A percentile compares a stretch with the other conserved stretches of the same genome.
Conservation (phyloP, 768 basidiomycete genomes). For the Mycena metata region DNA sequence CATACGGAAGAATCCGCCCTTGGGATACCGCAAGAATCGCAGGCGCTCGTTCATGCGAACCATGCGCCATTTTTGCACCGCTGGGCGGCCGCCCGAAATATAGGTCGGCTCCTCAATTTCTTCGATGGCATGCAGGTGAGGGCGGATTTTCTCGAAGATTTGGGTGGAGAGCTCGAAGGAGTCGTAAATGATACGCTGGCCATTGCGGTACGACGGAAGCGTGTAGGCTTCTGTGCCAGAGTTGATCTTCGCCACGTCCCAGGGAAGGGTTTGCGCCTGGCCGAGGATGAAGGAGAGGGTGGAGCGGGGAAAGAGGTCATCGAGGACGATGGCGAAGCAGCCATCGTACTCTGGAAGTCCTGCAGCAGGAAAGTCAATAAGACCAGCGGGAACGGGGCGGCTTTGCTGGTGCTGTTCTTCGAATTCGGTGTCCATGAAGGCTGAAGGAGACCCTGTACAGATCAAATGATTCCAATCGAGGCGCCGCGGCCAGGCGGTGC, state of each 20-base stretch:
- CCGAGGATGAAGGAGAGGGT: constrained; percentile 21
- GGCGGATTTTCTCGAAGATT: constrained; percentile 30
- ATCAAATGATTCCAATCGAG: no score
- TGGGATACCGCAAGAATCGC: constrained; percentile 32
- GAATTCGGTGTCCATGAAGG: no score
- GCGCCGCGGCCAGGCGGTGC: no score
- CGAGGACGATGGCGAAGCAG: constrained; percentile 37
- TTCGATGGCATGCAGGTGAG: constrained; percentile 30
- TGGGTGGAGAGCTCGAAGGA: constrained; percentile 26
- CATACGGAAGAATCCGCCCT: constrained; percentile 28
- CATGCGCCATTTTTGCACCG: constrained; percentile 37
- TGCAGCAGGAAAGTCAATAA: constrained; percentile 24
- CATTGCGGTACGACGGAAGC: constrained; percentile 27
- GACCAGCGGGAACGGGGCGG: constrained; percentile 21
- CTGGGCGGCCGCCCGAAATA: background rate
- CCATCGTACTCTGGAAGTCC: constrained; percentile 24
- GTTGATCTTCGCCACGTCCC: constrained; percentile 30
- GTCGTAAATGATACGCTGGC: constrained; percentile 36
- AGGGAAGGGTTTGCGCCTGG: constrained; percentile 16
- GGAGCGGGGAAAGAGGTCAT: constrained; percentile 15
- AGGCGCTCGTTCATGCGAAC: constrained; percentile 36
- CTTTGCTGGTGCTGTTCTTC: no score
- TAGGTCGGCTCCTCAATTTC: constrained; percentile 25
- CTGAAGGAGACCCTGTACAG: no score
- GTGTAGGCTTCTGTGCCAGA: constrained; percentile 26